phyloP scores from a whole-genome alignment of 768 basidiomycete genomes.

The Boletus patriciae region DNA sequence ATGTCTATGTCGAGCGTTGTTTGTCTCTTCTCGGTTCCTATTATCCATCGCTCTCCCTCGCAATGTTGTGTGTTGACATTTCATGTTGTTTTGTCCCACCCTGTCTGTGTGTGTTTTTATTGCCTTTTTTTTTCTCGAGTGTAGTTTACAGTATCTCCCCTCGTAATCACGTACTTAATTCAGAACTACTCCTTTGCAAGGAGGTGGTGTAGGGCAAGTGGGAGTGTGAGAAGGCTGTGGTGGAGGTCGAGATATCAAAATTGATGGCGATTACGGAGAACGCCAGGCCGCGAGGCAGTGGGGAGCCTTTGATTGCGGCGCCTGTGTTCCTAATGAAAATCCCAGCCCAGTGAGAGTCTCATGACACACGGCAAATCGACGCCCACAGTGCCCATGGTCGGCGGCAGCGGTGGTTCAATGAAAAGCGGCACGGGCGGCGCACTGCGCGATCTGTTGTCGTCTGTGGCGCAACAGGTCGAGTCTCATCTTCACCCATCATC shows the following conservation, averaged over 20 bases:
- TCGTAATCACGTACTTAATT: constrained; percentile 4
- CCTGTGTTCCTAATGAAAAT: background rate
- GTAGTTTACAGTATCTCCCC: background rate
- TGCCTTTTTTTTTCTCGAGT: background rate
- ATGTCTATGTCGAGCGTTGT: background rate
- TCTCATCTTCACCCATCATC: constrained; percentile 16
- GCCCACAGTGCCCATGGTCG: background rate
- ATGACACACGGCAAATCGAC: constrained; percentile 1
- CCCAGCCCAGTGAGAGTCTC: background rate
- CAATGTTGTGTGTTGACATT: background rate
- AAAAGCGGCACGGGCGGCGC: background rate
- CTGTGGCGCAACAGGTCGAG: constrained; percentile 27
- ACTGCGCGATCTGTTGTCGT: constrained; percentile 22
- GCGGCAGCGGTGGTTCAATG: background rate
- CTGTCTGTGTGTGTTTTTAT: background rate
- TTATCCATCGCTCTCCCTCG: background rate
- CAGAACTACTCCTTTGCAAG: background rate
- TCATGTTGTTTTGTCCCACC: background rate
- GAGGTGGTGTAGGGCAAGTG: background rate
- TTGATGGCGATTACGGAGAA: background rate
- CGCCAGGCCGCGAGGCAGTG: constrained; percentile 15
- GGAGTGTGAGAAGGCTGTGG: background rate
- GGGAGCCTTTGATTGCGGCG: background rate
- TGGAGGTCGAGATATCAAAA: background rate
- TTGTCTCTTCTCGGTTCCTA: background rate